These are phyloP conservation scores for Lentinus brumalis DNA, from an alignment of 768 basidiomycete species.

Conservation along the genomic window DNA sequence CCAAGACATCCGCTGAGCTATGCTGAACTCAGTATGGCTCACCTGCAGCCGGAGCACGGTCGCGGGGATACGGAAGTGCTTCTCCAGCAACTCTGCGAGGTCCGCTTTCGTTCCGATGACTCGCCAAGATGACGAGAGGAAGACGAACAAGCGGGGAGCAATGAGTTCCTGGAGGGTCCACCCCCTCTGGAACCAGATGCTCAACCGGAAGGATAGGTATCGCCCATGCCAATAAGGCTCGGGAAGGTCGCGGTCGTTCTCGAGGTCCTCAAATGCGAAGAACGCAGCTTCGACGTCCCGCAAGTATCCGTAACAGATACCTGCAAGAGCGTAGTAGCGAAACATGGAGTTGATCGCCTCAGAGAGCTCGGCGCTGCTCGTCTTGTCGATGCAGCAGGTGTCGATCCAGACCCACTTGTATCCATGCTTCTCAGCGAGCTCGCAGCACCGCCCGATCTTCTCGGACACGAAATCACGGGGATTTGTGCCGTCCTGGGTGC, in stretches of 20 bases:
- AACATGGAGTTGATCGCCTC: slow-evolving; percentile 1
- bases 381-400: background rate
- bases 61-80: no score
- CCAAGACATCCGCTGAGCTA: slow-evolving; percentile 1
- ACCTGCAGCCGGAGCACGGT: background rate
- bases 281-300: no score
- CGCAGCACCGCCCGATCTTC: background rate
- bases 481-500: background rate
- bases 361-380: background rate
- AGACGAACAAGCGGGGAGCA: background rate
- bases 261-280: no score
- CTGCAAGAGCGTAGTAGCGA: background rate
- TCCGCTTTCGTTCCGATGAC: background rate
- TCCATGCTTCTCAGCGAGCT: background rate
- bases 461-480: background rate
- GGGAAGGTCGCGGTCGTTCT: no score
- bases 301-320: background rate
- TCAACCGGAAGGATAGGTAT: no score
- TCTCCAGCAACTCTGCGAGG: no score
- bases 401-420: background rate
- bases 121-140: background rate
- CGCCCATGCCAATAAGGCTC: no score
- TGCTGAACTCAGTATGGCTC: background rate
- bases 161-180: background rate
- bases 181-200: background rate